Evolutionary conservation across 805 yeast species (phyloP), one percentile per base, ranked within the genome.

Genomic region (Hanseniaspora pseudoguilliermondii): DNA sequence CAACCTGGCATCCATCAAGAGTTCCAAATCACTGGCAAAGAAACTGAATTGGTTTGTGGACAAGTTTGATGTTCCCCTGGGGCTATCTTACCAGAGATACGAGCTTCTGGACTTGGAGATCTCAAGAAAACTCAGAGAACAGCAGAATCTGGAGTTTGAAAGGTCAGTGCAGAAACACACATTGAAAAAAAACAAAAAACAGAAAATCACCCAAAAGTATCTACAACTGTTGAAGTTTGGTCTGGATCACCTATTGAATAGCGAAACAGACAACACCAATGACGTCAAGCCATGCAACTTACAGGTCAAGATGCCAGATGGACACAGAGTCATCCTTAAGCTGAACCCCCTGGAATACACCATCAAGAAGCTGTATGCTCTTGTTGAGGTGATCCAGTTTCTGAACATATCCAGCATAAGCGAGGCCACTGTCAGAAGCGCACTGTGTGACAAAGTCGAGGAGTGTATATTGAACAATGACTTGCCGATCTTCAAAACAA

Each of bases 91-190:
- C 13, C 56, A 53, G n/a, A 53, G 56, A 46, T 53, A 53, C 21
- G 56, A 53, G n/a, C 29, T 53, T 4, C 75, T 80, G 57, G 86
- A 84, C 57, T 69, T 80, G 50, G 78, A 76, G 46, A 66, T 76
- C 59, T 74, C 82, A 38, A 79, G 88, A 62, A 69, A 76, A 32
- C 69, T 85, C 20, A 75, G 80, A 60, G 76, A 78, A 60, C 75
- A 79, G 59, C 93, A 85, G 65, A 88, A 84, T 60, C 69, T 72
- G 49, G 87, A 86, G 20, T 86, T 80, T 63, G 75, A 79, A 60
- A 76, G 74, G 58, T 80, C 88, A 0, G 68, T 85, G 51, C 69
- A 75, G 38, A 73, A 71, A 48, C 93, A 86, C 66, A 74, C 71
- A 60, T 60, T 73, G 43, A 81, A 82, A 62, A 77, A 77, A 62